Percentiles rank a stretch among this genome's conserved stretches.
Evolutionary conservation across 176 grass and related monocot species (phyloP).

Genomic region (Oryza punctata): DNA sequence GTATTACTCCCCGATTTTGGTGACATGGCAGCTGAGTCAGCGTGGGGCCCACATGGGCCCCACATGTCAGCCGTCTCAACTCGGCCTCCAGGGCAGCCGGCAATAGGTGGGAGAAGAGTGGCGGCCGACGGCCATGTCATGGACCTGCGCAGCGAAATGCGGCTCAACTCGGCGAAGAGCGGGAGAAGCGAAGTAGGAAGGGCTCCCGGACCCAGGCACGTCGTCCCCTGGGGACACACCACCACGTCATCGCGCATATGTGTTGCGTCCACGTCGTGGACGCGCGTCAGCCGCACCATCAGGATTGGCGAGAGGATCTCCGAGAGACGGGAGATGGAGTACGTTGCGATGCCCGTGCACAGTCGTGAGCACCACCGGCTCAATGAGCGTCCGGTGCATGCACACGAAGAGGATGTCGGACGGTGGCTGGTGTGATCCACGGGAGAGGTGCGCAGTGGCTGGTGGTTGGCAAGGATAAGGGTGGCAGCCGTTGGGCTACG

Average conservation of each 20-base stretch:
- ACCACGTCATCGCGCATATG: slow-evolving; percentile 70
- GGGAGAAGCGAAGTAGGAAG: slow-evolving; percentile 84
- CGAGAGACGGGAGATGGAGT: slow-evolving; percentile 78
- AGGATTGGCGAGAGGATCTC: slow-evolving; percentile 71
- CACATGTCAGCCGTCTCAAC: too few relatives aligned
- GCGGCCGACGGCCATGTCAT: too few relatives aligned
- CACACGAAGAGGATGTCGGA: slow-evolving; percentile 79
- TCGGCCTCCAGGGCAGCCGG: too few relatives aligned
- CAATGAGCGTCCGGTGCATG: slow-evolving; percentile 85
- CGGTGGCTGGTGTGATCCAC: rapidly evolving
- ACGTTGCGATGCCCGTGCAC: slow-evolving; percentile 57
- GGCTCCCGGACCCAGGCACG: slow-evolving; percentile 93
- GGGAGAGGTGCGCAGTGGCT: too few relatives aligned
- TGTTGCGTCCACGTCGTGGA: slow-evolving; percentile 46
- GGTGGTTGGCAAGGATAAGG: too few relatives aligned
- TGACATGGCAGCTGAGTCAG: too few relatives aligned
- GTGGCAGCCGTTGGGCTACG: too few relatives aligned
- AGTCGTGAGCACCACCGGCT: slow-evolving; percentile 61
- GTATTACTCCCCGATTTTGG: too few relatives aligned
- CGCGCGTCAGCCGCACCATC: slow-evolving; percentile 57
- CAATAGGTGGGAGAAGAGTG: too few relatives aligned
- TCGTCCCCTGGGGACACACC: slow-evolving; percentile 86
- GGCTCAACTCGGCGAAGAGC: slow-evolving; percentile 87
- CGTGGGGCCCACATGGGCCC: too few relatives aligned
- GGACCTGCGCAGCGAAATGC: slow-evolving; percentile 46